A percentile compares a stretch with the other conserved stretches of the same genome.
Evolutionary conservation across 305 asterid species (phyloP).

Genomic region (Solanum hybrid): DNA sequence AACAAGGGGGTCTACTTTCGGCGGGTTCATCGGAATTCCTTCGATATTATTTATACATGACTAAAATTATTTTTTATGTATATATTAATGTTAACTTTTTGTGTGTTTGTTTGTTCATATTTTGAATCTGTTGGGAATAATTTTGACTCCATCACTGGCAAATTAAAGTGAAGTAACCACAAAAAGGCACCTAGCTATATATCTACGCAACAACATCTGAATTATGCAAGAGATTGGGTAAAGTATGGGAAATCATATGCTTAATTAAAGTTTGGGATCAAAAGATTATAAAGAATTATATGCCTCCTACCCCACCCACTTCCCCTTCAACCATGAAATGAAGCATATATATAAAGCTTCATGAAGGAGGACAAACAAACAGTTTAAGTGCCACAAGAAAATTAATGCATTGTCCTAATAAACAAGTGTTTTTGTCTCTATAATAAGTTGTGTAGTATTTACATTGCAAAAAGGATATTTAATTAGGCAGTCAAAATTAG

Average conservation of each 20-base stretch:
- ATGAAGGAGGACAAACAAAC: not conserved
- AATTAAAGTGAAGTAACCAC: not conserved
- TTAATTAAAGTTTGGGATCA: not conserved
- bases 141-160: not conserved
- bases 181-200: not conserved
- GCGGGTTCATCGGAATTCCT: no score
- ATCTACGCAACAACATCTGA: not conserved
- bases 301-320: not conserved
- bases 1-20: not conserved
- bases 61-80: not conserved
- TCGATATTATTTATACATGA: not conserved
- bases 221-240: not conserved
- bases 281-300: not conserved
- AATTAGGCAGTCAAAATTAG: not conserved
- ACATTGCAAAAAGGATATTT: not conserved
- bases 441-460: not conserved
- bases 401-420: not conserved
- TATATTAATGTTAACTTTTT: not conserved
- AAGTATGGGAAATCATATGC: not conserved
- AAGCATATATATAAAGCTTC: not conserved
- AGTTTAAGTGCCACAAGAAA: not conserved
- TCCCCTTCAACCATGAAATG: not conserved
- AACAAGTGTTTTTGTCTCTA: not conserved
- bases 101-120: not conserved
- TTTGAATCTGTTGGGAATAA: not conserved